phyloP scores from a whole-genome alignment of 1,284 basidiomycete species.

The Ganoderma leucocontextum region DNA sequence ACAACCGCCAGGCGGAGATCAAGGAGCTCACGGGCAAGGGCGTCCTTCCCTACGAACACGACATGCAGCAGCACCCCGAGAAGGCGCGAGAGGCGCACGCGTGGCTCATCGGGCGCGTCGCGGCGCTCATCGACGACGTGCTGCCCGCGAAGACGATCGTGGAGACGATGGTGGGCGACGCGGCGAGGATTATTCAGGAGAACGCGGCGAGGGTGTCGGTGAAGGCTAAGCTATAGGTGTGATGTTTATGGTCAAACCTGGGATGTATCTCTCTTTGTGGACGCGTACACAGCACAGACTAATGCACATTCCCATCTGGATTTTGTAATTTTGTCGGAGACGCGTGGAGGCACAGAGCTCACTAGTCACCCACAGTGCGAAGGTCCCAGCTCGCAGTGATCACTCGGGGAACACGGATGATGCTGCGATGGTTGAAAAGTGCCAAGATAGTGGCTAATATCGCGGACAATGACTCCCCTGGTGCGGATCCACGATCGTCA shows the following conservation, averaged over 20 bases:
- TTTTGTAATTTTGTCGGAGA: background rate
- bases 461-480: too few relatives aligned
- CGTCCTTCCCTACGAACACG: conserved; percentile 75
- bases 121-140: conserved; percentile 78
- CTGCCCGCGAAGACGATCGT: conserved; percentile 84
- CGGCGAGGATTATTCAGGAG: conserved; percentile 56
- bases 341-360: too few relatives aligned
- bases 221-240: conserved; percentile 50
- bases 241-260: conserved; percentile 13
- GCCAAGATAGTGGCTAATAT: too few relatives aligned
- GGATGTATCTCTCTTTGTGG: conserved; percentile 3
- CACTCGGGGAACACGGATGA: too few relatives aligned
- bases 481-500: too few relatives aligned
- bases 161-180: conserved; percentile 81
- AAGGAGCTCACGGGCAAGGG: conserved; percentile 80
- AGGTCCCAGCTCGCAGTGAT: too few relatives aligned
- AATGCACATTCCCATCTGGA: background rate
- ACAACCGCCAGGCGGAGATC: conserved; percentile 77
- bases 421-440: too few relatives aligned
- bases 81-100: conserved; percentile 63
- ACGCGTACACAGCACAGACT: background rate
- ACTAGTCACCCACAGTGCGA: too few relatives aligned
- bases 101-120: conserved; percentile 85
- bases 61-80: conserved; percentile 80
- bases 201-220: conserved; percentile 48